phyloP scores from a whole-genome alignment of 2,329 filamentous ascomycete genomes.

The Fusarium sp. region DNA sequence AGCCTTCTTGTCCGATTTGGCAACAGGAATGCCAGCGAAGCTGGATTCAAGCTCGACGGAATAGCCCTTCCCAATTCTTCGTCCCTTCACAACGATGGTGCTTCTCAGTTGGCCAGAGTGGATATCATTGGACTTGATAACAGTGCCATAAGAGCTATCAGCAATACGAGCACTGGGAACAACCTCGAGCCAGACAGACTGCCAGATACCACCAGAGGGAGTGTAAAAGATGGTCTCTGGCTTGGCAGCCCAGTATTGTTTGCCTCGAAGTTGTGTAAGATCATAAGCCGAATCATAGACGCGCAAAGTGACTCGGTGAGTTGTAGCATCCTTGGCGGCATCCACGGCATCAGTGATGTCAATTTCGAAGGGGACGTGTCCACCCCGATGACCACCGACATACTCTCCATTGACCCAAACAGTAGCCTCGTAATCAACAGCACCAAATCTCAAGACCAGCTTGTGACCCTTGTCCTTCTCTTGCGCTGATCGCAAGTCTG shows the following conservation, averaged over 20 bases:
- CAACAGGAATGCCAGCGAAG: conserved; percentile 60
- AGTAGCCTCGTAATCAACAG: conserved; percentile 69
- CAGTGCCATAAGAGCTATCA: conserved; percentile 67
- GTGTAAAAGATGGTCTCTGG: conserved; percentile 71
- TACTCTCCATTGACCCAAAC: conserved; percentile 65
- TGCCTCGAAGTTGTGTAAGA: conserved; percentile 72
- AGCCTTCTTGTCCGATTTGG: conserved; percentile 53
- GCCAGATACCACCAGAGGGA: conserved; percentile 68
- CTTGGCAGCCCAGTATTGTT: conserved; percentile 72
- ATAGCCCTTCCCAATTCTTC: conserved; percentile 58
- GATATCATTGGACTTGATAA: conserved; percentile 66
- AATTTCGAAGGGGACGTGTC: conserved; percentile 68
- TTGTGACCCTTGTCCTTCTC: conserved; percentile 55
- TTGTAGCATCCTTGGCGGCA: conserved; percentile 34
- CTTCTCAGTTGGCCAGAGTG: conserved; percentile 61
- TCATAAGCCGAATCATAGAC: conserved; percentile 73
- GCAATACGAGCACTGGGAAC: conserved; percentile 64
- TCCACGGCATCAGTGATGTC: conserved; percentile 64
- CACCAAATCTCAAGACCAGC: conserved; percentile 66
- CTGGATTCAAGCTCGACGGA: conserved; percentile 64
- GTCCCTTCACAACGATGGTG: conserved; percentile 59
- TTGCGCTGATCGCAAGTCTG: conserved; percentile 58
- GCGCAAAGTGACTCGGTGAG: conserved; percentile 62
- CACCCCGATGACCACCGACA: conserved; percentile 66
- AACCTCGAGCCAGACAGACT: conserved; percentile 66